Conservation (phyloP, 1,284 basidiomycete genomes). For the Rhodotorula sp. region DNA sequence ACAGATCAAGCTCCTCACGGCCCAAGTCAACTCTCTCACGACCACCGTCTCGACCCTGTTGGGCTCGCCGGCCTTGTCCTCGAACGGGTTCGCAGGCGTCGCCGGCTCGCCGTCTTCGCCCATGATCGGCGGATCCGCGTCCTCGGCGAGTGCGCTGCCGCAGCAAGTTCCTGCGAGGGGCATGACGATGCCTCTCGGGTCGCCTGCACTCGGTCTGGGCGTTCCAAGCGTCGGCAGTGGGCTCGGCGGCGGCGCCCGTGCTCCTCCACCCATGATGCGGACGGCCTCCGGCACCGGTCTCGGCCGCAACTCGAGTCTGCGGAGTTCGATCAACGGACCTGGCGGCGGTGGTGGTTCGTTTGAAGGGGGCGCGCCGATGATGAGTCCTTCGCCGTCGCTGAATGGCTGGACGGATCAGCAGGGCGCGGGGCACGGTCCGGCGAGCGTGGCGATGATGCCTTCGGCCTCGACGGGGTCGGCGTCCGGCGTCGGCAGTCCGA, state of each 20-base stretch:
- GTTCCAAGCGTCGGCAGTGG: neutral
- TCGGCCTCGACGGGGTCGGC: neutral
- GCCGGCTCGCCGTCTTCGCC: neutral
- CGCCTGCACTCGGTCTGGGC: slow-evolving; percentile 1
- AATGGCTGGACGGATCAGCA: neutral
- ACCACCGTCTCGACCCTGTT: slow-evolving; percentile 33
- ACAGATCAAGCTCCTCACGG: slow-evolving; percentile 36
- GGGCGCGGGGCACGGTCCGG: neutral
- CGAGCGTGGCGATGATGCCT: neutral
- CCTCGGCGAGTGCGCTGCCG: neutral
- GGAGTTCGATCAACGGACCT: slow-evolving; percentile 1
- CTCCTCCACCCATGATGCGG: slow-evolving; percentile 12
- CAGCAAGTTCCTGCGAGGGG: neutral
- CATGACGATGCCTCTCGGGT: slow-evolving; percentile 16
- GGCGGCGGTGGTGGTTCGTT: neutral
- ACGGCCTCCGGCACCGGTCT: slow-evolving; percentile 9
- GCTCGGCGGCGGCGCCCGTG: neutral
- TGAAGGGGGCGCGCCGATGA: neutral
- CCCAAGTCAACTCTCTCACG: slow-evolving; percentile 33
- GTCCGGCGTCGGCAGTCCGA: slow-evolving; percentile 3
- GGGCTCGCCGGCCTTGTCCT: neutral
- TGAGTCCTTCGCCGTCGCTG: neutral
- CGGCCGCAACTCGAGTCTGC: slow-evolving; percentile 18
- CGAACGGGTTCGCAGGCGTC: neutral
- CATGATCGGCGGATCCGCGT: neutral